These are phyloP conservation scores for Rhodocollybia butyracea DNA, from an alignment of 768 basidiomycete species.

Conservation along the genomic window DNA sequence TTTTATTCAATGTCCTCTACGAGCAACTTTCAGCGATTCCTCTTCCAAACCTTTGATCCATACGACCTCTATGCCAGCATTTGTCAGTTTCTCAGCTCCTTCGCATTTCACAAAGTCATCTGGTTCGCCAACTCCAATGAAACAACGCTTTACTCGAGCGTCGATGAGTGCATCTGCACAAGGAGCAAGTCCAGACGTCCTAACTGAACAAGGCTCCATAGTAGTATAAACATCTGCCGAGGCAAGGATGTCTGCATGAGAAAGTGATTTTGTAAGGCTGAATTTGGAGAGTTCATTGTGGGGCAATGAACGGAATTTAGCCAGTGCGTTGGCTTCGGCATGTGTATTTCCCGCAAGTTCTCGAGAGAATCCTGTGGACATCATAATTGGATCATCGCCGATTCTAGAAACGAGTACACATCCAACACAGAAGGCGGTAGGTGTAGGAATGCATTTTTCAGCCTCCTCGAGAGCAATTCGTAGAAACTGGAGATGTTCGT, in stretches of 20 bases:
- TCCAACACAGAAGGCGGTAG: slow-evolving; percentile 90
- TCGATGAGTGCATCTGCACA: slow-evolving; percentile 83
- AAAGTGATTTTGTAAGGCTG: background rate
- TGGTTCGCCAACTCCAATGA: slow-evolving; percentile 89
- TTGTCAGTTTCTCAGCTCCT: slow-evolving; percentile 69
- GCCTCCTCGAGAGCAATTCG: slow-evolving; percentile 70
- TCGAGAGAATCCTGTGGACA: slow-evolving; percentile 85
- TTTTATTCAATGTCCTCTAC: slow-evolving; percentile 44
- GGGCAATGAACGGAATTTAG: slow-evolving; percentile 58
- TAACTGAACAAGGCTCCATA: slow-evolving; percentile 90
- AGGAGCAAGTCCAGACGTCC: slow-evolving; percentile 82
- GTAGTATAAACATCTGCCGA: slow-evolving; percentile 87
- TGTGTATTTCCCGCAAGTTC: slow-evolving; percentile 94
- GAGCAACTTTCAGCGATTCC: slow-evolving; percentile 78
- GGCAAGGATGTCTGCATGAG: slow-evolving; percentile 48
- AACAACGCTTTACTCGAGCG: slow-evolving; percentile 69
- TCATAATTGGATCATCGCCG: slow-evolving; percentile 40
- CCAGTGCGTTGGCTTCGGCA: slow-evolving; percentile 91
- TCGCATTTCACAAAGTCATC: slow-evolving; percentile 93
- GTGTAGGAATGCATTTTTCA: slow-evolving; percentile 59
- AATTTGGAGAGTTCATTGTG: slow-evolving; percentile 31
- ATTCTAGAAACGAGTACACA: slow-evolving; percentile 61
- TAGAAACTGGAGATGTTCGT: slow-evolving; percentile 37
- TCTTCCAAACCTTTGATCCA: slow-evolving; percentile 74
- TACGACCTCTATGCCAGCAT: slow-evolving; percentile 72